Conservation (phyloP, 1,139 yeast genomes). For the Zygoascus meyerae region DNA sequence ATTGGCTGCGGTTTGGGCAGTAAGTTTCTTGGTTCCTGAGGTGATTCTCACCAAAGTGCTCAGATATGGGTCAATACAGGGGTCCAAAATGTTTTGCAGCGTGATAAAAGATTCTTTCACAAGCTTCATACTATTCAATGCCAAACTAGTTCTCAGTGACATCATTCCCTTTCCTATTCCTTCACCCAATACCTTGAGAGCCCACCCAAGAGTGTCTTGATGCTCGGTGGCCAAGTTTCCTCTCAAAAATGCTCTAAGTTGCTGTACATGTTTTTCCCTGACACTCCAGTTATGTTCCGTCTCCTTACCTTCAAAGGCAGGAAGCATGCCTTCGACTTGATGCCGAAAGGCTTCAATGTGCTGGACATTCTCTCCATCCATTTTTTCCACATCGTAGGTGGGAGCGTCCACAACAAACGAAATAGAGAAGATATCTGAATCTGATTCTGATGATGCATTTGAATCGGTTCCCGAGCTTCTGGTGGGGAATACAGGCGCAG, state of each 20-base stretch:
- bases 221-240: constrained; percentile 47
- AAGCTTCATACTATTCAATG: constrained; percentile 68
- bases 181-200: constrained; percentile 46
- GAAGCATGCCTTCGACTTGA: constrained; percentile 36
- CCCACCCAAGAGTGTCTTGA: constrained; percentile 41
- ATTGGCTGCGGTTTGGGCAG: constrained; percentile 69
- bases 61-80: constrained; percentile 56
- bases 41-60: constrained; percentile 57
- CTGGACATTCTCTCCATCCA: constrained; percentile 27
- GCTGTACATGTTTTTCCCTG: constrained; percentile 59
- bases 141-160: constrained; percentile 79
- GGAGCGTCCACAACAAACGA: constrained; percentile 24
- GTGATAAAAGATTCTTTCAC: constrained; percentile 65
- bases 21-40: constrained; percentile 70
- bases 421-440: constrained; percentile 14
- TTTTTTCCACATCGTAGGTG: constrained; percentile 30
- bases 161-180: constrained; percentile 61
- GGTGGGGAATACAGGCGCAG: constrained; percentile 1
- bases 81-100: constrained; percentile 48
- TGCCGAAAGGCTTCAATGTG: constrained; percentile 35
- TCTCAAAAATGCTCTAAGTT: constrained; percentile 53
- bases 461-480: constrained; percentile 1
- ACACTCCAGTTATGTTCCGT: constrained; percentile 81
- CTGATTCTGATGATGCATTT: not conserved
- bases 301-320: constrained; percentile 67